Percentiles rank a stretch among this genome's conserved stretches.
phyloP scores from a whole-genome alignment of 2,329 filamentous ascomycete species.

The Colletotrichum higginsianum region DNA sequence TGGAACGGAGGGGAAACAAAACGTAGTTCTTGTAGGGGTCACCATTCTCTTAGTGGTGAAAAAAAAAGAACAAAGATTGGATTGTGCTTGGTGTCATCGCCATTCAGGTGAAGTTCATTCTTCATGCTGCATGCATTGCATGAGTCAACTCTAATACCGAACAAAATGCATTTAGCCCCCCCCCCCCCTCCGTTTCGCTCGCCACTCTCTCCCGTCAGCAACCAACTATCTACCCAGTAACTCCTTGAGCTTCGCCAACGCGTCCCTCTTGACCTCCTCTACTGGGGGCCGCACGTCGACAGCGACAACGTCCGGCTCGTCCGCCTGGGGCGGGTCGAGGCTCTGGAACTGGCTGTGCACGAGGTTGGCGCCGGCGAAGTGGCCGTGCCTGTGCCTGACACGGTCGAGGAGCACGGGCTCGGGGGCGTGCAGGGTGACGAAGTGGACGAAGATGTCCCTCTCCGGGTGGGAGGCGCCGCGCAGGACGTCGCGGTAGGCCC shows the following conservation, averaged over 20 bases:
- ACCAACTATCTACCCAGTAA: not conserved
- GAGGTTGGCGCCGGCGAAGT: conserved; percentile 84
- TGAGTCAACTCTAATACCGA: conserved; percentile 1
- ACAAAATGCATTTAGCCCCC: not conserved
- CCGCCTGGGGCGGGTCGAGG: conserved; percentile 74
- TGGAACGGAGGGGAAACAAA: not conserved
- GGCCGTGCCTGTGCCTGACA: conserved; percentile 73
- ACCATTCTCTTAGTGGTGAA: no score
- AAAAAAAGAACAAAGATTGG: not conserved
- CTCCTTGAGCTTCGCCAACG: conserved; percentile 47
- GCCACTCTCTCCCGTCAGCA: not conserved
- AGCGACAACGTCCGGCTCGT: conserved; percentile 68
- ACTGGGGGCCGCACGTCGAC: conserved; percentile 63
- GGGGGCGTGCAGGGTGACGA: conserved; percentile 78
- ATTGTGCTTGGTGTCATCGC: not conserved
- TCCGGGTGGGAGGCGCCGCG: conserved; percentile 70
- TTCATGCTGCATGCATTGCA: conserved; percentile 2
- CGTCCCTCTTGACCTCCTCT: conserved; percentile 62
- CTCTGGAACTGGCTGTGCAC: conserved; percentile 79
- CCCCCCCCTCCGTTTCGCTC: no score
- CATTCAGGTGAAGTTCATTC: not conserved
- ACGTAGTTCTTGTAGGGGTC: not conserved
- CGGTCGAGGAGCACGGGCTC: conserved; percentile 74
- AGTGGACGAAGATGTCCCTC: conserved; percentile 73
- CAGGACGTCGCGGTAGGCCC: conserved; percentile 81